Evolutionary conservation across 2,329 filamentous ascomycete genomes (phyloP), one percentile per base, ranked within the genome.

Genomic region (Ophiostoma fasciatum): DNA sequence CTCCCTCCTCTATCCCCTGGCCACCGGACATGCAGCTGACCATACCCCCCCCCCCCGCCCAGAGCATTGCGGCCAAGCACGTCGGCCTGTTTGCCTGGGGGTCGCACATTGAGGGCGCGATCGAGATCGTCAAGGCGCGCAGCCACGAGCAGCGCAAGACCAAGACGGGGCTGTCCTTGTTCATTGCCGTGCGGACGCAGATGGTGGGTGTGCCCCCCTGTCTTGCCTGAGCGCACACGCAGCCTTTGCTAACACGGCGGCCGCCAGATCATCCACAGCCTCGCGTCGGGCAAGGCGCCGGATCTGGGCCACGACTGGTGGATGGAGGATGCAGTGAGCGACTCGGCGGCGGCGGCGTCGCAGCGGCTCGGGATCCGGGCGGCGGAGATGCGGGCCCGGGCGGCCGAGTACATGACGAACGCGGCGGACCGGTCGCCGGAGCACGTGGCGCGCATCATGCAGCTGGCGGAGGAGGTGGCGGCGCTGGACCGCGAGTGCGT

Each of bases 21-120:
- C n/a, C n/a, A n/a, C n/a, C n/a, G n/a, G n/a, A n/a, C n/a, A n/a
- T n/a, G n/a, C n/a, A n/a, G n/a, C n/a, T n/a, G n/a, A n/a, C n/a
- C n/a, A n/a, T n/a, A n/a, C n/a, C n/a, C n/a, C n/a, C n/a, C n/a
- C n/a, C n/a, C n/a, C n/a, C n/a, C n/a, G n/a, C 15, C 29, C 28
- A 52, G 53, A 70, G 63, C 37, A 73, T 76, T 30, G 65, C 64
- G 1, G 64, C 68, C 11, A 66, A 63, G 39, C 62, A 68, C 35
- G 53, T 68, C 33, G 67, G 63, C 23, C 64, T 66, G 48, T 55
- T 66, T 37, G 69, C 71, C 2, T 78, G 73, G 73, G 70, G 69
- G 4, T 71, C 71, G 9, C 73, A 78, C 45, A 64, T 71, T n/a
- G 68, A 75, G 41, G 73, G 71, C 4, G 73, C 73, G n/a, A 65